Conservation (phyloP, 2,329 filamentous ascomycete genomes). For the Aspergillus fischeri region DNA sequence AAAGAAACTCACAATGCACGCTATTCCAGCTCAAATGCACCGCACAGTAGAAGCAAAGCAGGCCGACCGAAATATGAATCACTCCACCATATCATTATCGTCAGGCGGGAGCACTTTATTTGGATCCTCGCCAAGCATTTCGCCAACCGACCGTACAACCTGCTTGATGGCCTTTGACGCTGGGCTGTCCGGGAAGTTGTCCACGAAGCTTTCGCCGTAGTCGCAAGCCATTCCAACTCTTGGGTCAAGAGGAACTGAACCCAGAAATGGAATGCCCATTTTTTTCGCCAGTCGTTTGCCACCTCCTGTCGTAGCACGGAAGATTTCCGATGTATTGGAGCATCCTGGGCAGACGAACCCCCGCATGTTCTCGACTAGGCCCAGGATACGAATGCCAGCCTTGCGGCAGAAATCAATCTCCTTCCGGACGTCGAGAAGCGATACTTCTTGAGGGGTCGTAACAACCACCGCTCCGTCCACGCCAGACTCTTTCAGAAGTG, state of each 20-base stretch:
- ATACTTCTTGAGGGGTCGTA: slow-evolving; percentile 92
- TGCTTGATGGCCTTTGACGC: slow-evolving; percentile 76
- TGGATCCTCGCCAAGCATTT: slow-evolving; percentile 61
- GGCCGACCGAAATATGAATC: slow-evolving; percentile 9
- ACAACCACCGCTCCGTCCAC: slow-evolving; percentile 92
- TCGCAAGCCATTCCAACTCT: slow-evolving; percentile 95
- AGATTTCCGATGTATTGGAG: slow-evolving; percentile 75
- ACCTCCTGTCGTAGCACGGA: slow-evolving; percentile 85
- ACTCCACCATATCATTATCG: slow-evolving; percentile 25
- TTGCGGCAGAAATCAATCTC: slow-evolving; percentile 98
- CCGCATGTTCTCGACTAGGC: slow-evolving; percentile 96
- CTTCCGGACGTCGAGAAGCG: slow-evolving; percentile 87
- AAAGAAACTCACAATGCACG: background rate
- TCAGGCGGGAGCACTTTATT: slow-evolving; percentile 43
- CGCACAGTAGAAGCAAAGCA: slow-evolving; percentile 16
- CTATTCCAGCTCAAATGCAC: slow-evolving; percentile 14
- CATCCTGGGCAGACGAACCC: slow-evolving; percentile 96
- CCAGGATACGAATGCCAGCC: slow-evolving; percentile 81
- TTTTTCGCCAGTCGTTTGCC: slow-evolving; percentile 76
- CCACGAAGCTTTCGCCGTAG: slow-evolving; percentile 95
- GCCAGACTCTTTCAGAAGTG: slow-evolving; percentile 82
- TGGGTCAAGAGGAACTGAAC: slow-evolving; percentile 85
- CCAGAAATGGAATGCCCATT: slow-evolving; percentile 82
- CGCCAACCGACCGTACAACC: slow-evolving; percentile 71
- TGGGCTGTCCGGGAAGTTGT: slow-evolving; percentile 88